phyloP scores from a whole-genome alignment of 352 stramenopile species.

The Globisporangium recalcitrans region DNA sequence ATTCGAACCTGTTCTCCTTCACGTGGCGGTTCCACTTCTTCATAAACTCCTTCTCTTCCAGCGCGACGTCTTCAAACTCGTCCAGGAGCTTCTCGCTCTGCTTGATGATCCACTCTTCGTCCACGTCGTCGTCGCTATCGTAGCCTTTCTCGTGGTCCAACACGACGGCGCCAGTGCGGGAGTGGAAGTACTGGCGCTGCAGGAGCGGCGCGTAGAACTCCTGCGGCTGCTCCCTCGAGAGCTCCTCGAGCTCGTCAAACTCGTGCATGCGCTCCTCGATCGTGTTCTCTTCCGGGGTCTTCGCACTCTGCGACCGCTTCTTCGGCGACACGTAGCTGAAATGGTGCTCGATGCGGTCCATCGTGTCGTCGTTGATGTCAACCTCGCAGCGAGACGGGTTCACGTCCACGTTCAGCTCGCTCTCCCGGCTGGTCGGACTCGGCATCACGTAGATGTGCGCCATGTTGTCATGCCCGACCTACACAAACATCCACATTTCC shows the following conservation, averaged over 20 bases:
- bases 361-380: constrained; percentile 42
- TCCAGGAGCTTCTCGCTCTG: constrained; percentile 83
- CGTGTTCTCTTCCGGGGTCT: constrained; percentile 24
- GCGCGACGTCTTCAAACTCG: constrained; percentile 83
- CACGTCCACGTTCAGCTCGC: constrained; percentile 19
- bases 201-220: constrained; percentile 72
- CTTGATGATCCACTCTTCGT: constrained; percentile 86
- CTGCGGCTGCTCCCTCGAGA: constrained; percentile 44
- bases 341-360: constrained; percentile 57
- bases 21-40: constrained; percentile 88
- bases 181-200: constrained; percentile 88
- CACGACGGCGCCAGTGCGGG: constrained; percentile 74
- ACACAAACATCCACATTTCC: not conserved
- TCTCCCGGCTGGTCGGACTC: constrained; percentile 23
- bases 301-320: constrained; percentile 25
- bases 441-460: constrained; percentile 83
- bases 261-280: constrained; percentile 65
- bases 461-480: constrained; percentile 75
- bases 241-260: constrained; percentile 65
- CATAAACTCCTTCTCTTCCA: constrained; percentile 88
- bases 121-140: constrained; percentile 85
- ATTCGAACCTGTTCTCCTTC: constrained; percentile 60
- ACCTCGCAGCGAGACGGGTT: constrained; percentile 47
- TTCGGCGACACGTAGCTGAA: constrained; percentile 58
- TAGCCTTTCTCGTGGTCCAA: constrained; percentile 81